phyloP scores from a whole-genome alignment of 805 yeast species.

The Kurtzmaniella fragi region DNA sequence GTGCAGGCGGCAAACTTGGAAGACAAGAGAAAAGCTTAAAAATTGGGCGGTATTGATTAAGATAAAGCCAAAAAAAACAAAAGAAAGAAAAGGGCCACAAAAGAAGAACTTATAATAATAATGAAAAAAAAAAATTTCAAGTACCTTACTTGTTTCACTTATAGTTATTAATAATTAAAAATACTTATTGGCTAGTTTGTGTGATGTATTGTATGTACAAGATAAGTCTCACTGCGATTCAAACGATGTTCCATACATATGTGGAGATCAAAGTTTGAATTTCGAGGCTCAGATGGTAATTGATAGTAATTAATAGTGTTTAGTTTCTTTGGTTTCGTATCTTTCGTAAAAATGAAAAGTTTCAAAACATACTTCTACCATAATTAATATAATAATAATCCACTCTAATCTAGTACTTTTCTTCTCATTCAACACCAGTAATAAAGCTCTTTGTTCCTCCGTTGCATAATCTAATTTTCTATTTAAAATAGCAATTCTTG shows the following conservation, averaged over 20 bases:
- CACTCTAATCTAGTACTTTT: conserved; percentile 77
- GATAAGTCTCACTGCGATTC: no score
- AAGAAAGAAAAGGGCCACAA: no score
- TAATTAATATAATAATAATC: conserved; percentile 78
- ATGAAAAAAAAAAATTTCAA: no score
- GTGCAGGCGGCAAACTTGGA: background rate
- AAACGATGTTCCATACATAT: no score
- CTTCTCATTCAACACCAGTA: conserved; percentile 70
- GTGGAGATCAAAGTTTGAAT: no score
- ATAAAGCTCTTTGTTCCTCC: conserved; percentile 76
- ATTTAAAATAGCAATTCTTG: conserved; percentile 75
- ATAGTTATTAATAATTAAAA: no score
- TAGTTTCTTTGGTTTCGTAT: conserved; percentile 11
- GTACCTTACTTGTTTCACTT: no score
- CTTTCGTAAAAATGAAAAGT: conserved; percentile 66
- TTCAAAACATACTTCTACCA: conserved; percentile 84
- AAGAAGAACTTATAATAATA: no score
- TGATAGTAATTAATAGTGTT: background rate
- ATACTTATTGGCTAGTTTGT: no score
- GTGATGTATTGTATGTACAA: no score
- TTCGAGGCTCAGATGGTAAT: no score
- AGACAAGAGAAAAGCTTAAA: background rate
- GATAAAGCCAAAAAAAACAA: background rate
- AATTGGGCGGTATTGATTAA: background rate
- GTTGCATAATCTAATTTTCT: conserved; percentile 86